Evolutionary conservation across 106 monocot genomes (phyloP).

Genomic region (Allium fistulosum): DNA sequence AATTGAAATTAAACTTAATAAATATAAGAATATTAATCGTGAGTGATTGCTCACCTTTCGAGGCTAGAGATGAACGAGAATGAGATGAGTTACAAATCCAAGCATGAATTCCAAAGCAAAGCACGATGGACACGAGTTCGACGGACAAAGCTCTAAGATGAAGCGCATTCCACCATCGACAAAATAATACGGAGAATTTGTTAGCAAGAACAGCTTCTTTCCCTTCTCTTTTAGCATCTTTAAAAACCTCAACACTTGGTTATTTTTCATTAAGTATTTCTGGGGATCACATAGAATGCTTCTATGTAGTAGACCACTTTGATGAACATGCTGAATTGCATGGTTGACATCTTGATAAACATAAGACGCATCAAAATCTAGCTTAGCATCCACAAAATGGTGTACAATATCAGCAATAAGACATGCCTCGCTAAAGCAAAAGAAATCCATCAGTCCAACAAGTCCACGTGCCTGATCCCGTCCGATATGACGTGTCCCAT

Average conservation of each 20-base stretch:
- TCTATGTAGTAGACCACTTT: slow-evolving; percentile 67
- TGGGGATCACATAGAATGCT: slow-evolving; percentile 72
- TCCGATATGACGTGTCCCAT: slow-evolving; percentile 96
- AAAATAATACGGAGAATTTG: slow-evolving; percentile 94
- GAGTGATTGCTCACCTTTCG: too few species aligned
- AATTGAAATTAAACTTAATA: too few species aligned
- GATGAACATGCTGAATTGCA: slow-evolving; percentile 87
- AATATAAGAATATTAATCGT: too few species aligned
- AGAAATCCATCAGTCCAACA: slow-evolving; percentile 95
- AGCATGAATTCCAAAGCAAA: too few species aligned
- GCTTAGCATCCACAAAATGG: slow-evolving; percentile 84
- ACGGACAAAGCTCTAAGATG: slow-evolving; percentile 86
- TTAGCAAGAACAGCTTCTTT: slow-evolving; percentile 89
- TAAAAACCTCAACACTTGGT: slow-evolving; percentile 49
- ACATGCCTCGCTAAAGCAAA: slow-evolving; percentile 99
- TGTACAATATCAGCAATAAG: slow-evolving; percentile 94
- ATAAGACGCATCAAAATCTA: slow-evolving; percentile 93
- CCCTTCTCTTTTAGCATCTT: slow-evolving; percentile 77
- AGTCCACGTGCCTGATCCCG: slow-evolving; percentile 72
- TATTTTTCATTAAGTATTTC: slow-evolving; percentile 88
- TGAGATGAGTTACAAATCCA: too few species aligned
- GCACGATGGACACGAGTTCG: too few species aligned
- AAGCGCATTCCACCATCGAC: slow-evolving; percentile 94
- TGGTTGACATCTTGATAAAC: slow-evolving; percentile 88
- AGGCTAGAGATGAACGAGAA: too few species aligned